These are phyloP conservation scores for Cryphonectria carpinicola DNA, from an alignment of 2,329 filamentous ascomycete genomes.

Conservation along the genomic window DNA sequence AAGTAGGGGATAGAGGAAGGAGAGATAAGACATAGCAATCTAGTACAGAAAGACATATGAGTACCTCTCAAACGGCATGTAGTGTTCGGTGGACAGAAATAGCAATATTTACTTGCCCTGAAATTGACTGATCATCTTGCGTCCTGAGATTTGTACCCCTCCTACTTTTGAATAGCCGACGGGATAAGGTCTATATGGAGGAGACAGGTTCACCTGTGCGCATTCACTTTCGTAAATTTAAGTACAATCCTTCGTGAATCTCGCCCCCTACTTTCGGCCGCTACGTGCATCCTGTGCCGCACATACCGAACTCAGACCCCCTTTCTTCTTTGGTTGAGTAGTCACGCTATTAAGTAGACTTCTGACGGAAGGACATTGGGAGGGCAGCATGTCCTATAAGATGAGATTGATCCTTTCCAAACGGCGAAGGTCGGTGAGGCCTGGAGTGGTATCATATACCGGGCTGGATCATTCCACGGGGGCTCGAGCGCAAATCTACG, in stretches of 20 bases:
- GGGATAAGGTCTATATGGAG: background rate
- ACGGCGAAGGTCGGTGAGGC: background rate
- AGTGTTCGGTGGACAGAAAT: background rate
- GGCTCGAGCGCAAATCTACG: background rate
- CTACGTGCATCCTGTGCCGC: background rate
- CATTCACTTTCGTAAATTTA: background rate
- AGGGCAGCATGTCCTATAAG: background rate
- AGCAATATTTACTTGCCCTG: background rate
- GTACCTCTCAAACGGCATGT: background rate
- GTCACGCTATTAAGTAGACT: background rate
- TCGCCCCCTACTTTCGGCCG: background rate
- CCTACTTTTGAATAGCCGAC: background rate
- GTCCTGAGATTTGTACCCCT: background rate
- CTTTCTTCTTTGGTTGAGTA: background rate
- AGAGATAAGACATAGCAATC: background rate
- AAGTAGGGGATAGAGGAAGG: slow-evolving; percentile 10
- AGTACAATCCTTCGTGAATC: background rate
- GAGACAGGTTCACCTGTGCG: background rate
- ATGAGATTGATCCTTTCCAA: background rate
- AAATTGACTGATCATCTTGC: background rate
- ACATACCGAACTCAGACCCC: background rate
- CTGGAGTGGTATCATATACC: too few species aligned
- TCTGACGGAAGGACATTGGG: background rate
- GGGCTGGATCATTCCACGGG: background rate
- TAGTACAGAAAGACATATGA: background rate